These are phyloP conservation scores for Penicillium sp. DNA, from an alignment of 2,329 filamentous ascomycete genomes.

Conservation along the genomic window DNA sequence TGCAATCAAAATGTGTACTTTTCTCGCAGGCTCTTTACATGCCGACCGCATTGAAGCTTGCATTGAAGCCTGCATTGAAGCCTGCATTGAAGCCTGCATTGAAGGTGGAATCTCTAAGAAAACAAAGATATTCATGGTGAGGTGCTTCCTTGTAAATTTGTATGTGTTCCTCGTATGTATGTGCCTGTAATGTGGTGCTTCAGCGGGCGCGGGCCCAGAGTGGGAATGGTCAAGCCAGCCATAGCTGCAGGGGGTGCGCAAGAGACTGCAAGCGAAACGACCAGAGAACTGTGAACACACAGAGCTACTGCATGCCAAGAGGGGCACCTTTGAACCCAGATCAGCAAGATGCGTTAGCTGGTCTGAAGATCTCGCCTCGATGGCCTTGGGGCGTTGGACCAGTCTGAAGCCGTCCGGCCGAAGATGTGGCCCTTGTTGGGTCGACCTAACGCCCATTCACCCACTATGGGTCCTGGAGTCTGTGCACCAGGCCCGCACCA, in stretches of 20 bases:
- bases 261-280: not conserved
- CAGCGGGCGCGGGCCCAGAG: not conserved
- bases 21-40: constrained; percentile 4
- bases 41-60: constrained; percentile 5
- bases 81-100: constrained; percentile 8
- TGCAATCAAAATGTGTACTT: not conserved
- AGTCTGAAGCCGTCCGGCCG: constrained; percentile 6
- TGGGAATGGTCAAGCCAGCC: constrained; percentile 2
- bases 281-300: not conserved
- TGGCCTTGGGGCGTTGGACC: constrained; percentile 16
- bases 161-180: not conserved
- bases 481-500: constrained; percentile 15
- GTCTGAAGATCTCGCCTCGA: constrained; percentile 23
- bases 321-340: constrained; percentile 5
- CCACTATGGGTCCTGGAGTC: constrained; percentile 20
- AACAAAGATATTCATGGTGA: too few relatives aligned
- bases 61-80: too few relatives aligned
- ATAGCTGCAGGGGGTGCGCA: not conserved
- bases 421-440: constrained; percentile 13
- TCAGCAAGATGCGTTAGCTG: constrained; percentile 10
- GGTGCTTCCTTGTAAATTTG: not conserved
- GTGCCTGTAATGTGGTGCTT: not conserved
- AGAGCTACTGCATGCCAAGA: constrained; percentile 2
- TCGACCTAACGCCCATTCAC: constrained; percentile 25
- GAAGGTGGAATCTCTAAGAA: not conserved